Base-by-base conservation (phyloP, 2,329 filamentous ascomycete species). In the Xylariomycetidae sp. region DNA sequence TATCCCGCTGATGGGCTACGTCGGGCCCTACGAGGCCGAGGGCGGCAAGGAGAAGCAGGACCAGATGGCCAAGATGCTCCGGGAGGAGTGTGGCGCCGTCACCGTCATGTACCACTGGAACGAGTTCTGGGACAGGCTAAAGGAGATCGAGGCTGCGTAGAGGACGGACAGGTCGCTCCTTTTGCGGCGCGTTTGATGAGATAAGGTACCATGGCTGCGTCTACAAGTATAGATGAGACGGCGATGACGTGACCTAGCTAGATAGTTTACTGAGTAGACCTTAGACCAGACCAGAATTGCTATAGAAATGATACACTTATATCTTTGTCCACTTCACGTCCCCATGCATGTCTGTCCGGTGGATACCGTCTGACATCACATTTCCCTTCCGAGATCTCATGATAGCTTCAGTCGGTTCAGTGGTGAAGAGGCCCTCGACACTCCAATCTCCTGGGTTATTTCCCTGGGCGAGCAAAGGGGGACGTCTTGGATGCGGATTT, bases 1-100 rank as follows among this genome's bases (percentile, higher is more conserved):
- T 31, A 92, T 95, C 54, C 82, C 77, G 42, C 79, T 83, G 43
- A 79, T 95, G 49, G 88, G 81, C 35, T 95, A 95, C 60, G 83
- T 92, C 19, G 88, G 88, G 23, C 82, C 82, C 37, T 92, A 90
- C 61, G 49, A 56, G 32, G 28, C 25, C n/a, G 57, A 63, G 22
- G 36, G 29, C 19, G 65, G 66, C 31, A 63, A 64, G 13, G 68
- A 69, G 22, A 72, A 82, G 61, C 65, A 73, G 61, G 65, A 72
- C 29, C 72, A 81, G 60, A 85, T 87, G 76, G 70, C 70, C 40
- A 67, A 75, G 51, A 57, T 70, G 19, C 59, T 87, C 50, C 65
- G 50, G 9, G 74, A 79, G 9, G 71, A 36, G 19, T 32, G 76
- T 1, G 82, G 81, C 10, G 79, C 76, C 34, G 66, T 70, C 39